phyloP scores from a whole-genome alignment of 805 yeast species.

The Ogataea methylovora region DNA sequence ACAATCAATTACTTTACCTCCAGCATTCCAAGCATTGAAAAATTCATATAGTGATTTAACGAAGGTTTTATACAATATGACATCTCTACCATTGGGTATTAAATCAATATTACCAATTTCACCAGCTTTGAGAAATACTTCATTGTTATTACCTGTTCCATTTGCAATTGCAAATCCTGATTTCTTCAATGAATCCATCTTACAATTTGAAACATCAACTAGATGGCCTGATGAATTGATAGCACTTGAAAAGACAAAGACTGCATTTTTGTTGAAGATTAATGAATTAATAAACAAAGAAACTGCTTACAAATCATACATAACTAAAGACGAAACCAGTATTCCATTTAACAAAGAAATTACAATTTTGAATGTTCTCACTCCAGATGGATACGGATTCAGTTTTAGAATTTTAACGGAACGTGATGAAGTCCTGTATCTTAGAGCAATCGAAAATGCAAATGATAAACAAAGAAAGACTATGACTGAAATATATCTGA shows the following conservation, averaged over 20 bases:
- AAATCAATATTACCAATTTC: constrained; percentile 70
- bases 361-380: constrained; percentile 52
- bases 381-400: constrained; percentile 91
- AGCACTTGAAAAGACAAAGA: constrained; percentile 82
- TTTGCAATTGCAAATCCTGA: constrained; percentile 69
- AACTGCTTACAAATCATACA: constrained; percentile 45
- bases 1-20: constrained; percentile 39
- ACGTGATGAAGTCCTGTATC: constrained; percentile 69
- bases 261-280: constrained; percentile 78
- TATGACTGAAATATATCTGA: constrained; percentile 54
- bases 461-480: constrained; percentile 51
- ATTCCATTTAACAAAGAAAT: constrained; percentile 60
- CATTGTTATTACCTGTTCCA: constrained; percentile 75
- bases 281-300: constrained; percentile 38
- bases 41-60: constrained; percentile 46
- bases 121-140: constrained; percentile 66
- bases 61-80: constrained; percentile 37
- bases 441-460: constrained; percentile 63
- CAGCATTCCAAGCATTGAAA: constrained; percentile 32
- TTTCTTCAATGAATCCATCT: constrained; percentile 69
- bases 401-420: constrained; percentile 70
- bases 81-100: constrained; percentile 56
- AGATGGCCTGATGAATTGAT: constrained; percentile 92
- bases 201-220: constrained; percentile 85
- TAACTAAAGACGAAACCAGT: constrained; percentile 56